These are phyloP conservation scores for Thelephora aurantiotincta DNA, from an alignment of 768 basidiomycete species.

Conservation along the genomic window DNA sequence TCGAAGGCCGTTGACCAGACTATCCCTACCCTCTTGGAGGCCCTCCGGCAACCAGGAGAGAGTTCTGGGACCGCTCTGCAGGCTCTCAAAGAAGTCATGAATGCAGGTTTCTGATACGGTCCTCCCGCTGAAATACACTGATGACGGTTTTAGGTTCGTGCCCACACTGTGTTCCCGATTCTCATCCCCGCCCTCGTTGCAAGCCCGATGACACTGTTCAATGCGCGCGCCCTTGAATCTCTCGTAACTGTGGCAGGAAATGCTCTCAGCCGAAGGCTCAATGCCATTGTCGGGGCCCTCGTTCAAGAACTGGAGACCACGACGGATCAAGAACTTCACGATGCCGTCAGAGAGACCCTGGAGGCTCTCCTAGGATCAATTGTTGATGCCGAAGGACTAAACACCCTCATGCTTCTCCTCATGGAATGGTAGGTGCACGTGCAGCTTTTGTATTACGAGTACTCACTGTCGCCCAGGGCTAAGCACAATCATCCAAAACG, in stretches of 20 bases:
- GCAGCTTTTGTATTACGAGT: background rate
- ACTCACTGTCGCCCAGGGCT: slow-evolving; percentile 34
- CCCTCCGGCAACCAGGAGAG: slow-evolving; percentile 83
- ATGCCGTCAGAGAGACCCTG: slow-evolving; percentile 64
- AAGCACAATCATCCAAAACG: slow-evolving; percentile 59
- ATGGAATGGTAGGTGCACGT: slow-evolving; percentile 61
- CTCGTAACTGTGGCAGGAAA: slow-evolving; percentile 89
- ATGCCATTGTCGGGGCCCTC: slow-evolving; percentile 63
- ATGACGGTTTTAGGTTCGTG: slow-evolving; percentile 52
- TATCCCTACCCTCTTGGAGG: slow-evolving; percentile 88
- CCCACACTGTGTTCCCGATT: slow-evolving; percentile 92
- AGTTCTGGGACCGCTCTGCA: slow-evolving; percentile 92
- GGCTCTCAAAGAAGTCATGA: slow-evolving; percentile 90
- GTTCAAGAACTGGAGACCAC: slow-evolving; percentile 62
- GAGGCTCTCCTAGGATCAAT: slow-evolving; percentile 67
- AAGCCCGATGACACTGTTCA: slow-evolving; percentile 88
- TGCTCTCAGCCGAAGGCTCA: slow-evolving; percentile 75
- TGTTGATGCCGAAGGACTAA: slow-evolving; percentile 75
- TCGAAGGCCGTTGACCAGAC: slow-evolving; percentile 90
- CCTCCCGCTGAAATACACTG: background rate
- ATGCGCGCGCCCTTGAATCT: slow-evolving; percentile 79
- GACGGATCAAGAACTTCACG: slow-evolving; percentile 50
- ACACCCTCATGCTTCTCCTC: slow-evolving; percentile 77
- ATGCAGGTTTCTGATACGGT: slow-evolving; percentile 31
- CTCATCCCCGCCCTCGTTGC: slow-evolving; percentile 87